Evolutionary conservation across 164 flowering plant genomes (phyloP), one percentile per base, ranked within the genome.

Genomic region (Saururus chinensis): DNA sequence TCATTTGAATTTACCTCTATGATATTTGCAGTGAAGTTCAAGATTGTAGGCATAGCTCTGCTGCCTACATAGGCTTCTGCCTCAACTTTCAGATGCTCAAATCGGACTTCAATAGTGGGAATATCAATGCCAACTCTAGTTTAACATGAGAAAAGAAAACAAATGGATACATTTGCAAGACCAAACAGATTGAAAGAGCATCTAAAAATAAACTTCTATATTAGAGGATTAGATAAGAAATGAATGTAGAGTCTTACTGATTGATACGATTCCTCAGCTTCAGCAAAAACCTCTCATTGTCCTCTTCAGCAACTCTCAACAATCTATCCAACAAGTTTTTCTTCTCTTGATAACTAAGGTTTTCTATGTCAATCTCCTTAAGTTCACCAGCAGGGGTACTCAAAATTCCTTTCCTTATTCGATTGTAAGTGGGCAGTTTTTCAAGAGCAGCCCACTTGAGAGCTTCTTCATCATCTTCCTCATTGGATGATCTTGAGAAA

Each of bases 31-130:
- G 59, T 48, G 70, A 71, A 77, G 70, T 86, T 88, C 59, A 76
- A 21, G 4, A 88, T 24, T 30, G 90, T 71, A 12, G 92, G 92
- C n/a, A 84, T 45, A 56, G 83, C 82, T 69, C 90, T 86, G 64
- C 83, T 53, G 40, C 87, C 87, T 13, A 72, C 73, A 70, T 74
- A 73, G 40, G 76, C 86, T 63, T 78, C 80, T 60, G 83, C 90
- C 40, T 76, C 82, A 20, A 88, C 64, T 64, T 63, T 75, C 25
- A 80, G 58, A 64, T 75, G 69, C 66, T 77, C 78, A 42, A 64
- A 80, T 52, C 76, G 64, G 30, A 74, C 78, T 70, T 78, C 82
- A 23, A 78, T 71, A 2, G 70, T 73, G 22, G 82, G 82, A 49
- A 70, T 64, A 52, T 80, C 75, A 40, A 80, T 71, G 51, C 82